Evolutionary conservation across 352 stramenopile species (phyloP).

Genomic region (Pythium biforme): DNA sequence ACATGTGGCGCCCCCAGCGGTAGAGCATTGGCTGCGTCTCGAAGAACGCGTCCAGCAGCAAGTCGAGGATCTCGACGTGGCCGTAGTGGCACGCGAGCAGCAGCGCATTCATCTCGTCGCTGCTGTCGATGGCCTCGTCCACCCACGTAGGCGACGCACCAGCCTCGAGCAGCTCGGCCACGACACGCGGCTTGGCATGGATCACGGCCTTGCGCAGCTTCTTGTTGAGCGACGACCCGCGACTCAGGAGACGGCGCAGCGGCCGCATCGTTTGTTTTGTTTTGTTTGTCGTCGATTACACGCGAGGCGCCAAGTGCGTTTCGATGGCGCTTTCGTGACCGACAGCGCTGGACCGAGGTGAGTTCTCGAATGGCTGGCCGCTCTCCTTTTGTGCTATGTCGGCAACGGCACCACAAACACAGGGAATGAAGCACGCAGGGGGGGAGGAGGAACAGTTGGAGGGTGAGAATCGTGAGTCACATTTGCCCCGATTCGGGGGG

Average conservation of each 20-base stretch:
- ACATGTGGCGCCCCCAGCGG: constrained; percentile 62
- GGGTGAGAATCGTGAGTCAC: constrained; percentile 11
- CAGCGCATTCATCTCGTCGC: constrained; percentile 51
- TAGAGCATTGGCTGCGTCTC: constrained; percentile 38
- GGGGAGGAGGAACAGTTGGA: constrained; percentile 9
- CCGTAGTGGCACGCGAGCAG: constrained; percentile 59
- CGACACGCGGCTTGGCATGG: constrained; percentile 39
- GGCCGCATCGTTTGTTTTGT: constrained; percentile 36
- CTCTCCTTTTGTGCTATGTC: neutral
- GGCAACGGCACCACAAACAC: neutral
- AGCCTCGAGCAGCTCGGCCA: constrained; percentile 52
- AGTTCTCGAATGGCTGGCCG: neutral
- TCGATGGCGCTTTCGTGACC: neutral
- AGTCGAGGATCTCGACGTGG: constrained; percentile 44
- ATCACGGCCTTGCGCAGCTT: constrained; percentile 59
- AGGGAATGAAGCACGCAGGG: too few relatives aligned
- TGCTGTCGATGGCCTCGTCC: constrained; percentile 1
- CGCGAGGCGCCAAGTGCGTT: too few relatives aligned
- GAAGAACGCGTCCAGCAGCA: constrained; percentile 67
- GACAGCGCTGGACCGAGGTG: neutral
- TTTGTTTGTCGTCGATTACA: too few relatives aligned
- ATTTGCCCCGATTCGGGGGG: neutral
- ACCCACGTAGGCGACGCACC: constrained; percentile 64
- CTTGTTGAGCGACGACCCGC: constrained; percentile 37
- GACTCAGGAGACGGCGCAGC: constrained; percentile 51